phyloP scores from a whole-genome alignment of 495 filamentous ascomycete species.

The Oleoguttula mirabilis region DNA sequence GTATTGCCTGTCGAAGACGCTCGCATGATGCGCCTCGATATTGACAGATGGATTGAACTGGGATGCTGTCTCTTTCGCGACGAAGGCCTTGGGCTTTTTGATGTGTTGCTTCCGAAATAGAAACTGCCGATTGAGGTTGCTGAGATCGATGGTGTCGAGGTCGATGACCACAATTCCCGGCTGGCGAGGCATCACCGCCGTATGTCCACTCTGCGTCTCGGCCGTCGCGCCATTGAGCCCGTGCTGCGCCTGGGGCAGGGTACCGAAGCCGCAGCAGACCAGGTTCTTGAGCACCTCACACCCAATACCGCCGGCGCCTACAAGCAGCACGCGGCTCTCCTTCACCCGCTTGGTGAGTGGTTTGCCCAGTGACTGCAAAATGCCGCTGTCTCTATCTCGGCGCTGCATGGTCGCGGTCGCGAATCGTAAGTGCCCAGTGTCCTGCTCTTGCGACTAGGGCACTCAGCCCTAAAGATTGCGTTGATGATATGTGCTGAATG shows the following conservation, averaged over 20 bases:
- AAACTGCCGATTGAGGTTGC: constrained; percentile 96
- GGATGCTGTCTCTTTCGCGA: constrained; percentile 84
- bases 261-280: constrained; percentile 78
- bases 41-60: constrained; percentile 85
- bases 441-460: no score
- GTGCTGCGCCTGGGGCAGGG: neutral
- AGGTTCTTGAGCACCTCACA: constrained; percentile 98
- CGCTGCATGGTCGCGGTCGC: constrained; percentile 15
- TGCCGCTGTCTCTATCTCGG: constrained; percentile 11
- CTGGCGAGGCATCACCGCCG: neutral
- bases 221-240: neutral
- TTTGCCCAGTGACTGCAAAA: constrained; percentile 13
- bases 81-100: constrained; percentile 91
- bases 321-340: constrained; percentile 62
- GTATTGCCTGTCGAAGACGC: constrained; percentile 91
- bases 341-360: constrained; percentile 17
- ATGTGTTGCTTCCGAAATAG: constrained; percentile 96
- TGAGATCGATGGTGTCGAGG: constrained; percentile 94
- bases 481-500: no score
- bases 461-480: no score
- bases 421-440: no score
- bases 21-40: constrained; percentile 82
- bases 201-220: neutral
- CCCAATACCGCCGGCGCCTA: constrained; percentile 93
- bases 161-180: constrained; percentile 85